Evolutionary conservation across 495 filamentous ascomycete species (phyloP), one percentile per base, ranked within the genome.

Genomic region (Clohesyomyces aquaticus): DNA sequence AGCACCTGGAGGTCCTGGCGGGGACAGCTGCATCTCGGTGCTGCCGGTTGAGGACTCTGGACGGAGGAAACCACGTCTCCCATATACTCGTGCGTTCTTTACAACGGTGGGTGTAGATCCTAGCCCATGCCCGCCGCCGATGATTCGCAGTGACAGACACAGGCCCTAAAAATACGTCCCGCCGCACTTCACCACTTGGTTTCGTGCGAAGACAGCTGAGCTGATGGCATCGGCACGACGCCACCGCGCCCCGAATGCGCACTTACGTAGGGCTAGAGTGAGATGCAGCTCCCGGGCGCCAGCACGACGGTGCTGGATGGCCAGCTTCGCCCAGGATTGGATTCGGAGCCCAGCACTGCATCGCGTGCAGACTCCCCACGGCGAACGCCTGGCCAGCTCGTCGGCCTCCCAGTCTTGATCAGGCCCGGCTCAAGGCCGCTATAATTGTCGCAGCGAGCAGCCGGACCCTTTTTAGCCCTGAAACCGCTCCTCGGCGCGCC

Each of bases 281-380:
- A 1, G 3, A 12, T 27, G 19, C 10, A 22, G 32, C 29, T 3
- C 16, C n/a, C 28, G 19, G 54, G 61, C 61, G 61, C 61, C 61
- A 64, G 53, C 61, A 52, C 23, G 14, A 27, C 35, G 61, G 61
- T 23, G 51, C 10, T 58, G 61, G 54, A 50, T 63, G 60, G 60
- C 45, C 60, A 59, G 60, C 52, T 54, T 53, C 16, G 14, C 35
- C 18, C 35, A 56, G 50, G 49, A 54, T 52, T 27, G 29, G 47
- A 35, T 22, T 12, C 19, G 19, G 19, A 47, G 49, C 19, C n/a
- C n/a, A n/a, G n/a, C n/a, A n/a, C n/a, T n/a, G 26, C 45, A 16
- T 45, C 54, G 54, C 54, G 19, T 50, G 45, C 59, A 62, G 26
- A 19, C n/a, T 10, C 29, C 16, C 16, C 32, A 27, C n/a, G 32